Conservation (phyloP, 108 stramenopile genomes). For the Fragilaria crotonensis region DNA sequence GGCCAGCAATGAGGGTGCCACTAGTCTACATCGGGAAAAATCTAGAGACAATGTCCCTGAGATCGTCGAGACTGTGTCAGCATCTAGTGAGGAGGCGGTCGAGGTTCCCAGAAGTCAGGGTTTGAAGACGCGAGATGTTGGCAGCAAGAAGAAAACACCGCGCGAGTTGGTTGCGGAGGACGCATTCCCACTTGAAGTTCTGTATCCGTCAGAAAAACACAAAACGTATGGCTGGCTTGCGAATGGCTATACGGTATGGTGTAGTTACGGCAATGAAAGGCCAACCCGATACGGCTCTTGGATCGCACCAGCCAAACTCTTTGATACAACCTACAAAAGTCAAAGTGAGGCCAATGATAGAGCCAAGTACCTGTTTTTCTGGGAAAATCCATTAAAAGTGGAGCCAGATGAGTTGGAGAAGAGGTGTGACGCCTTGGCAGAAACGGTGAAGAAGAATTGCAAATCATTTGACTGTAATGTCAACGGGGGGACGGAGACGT, state of each 20-base stretch:
- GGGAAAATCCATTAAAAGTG: neutral
- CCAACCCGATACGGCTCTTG: neutral
- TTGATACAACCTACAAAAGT: neutral
- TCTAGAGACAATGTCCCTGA: neutral
- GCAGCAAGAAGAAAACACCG: neutral
- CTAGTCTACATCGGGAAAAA: neutral
- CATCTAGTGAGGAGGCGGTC: neutral
- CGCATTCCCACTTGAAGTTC: neutral
- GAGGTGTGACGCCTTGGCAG: neutral
- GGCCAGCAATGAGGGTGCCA: neutral
- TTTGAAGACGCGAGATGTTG: neutral
- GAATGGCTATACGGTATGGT: neutral
- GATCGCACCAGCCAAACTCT: neutral
- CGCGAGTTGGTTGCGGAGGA: neutral
- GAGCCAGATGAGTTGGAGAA: neutral
- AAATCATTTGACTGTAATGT: neutral
- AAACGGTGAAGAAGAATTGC: neutral
- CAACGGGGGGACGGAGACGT: neutral
- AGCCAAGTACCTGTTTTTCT: neutral
- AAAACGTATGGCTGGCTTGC: neutral
- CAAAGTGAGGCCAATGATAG: neutral
- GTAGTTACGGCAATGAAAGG: neutral
- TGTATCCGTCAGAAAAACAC: neutral
- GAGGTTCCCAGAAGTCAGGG: too few relatives aligned
- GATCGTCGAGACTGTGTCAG: neutral